Evolutionary conservation across 257 asterid species (phyloP), one percentile per base, ranked within the genome.

Genomic region (Rhazya stricta): DNA sequence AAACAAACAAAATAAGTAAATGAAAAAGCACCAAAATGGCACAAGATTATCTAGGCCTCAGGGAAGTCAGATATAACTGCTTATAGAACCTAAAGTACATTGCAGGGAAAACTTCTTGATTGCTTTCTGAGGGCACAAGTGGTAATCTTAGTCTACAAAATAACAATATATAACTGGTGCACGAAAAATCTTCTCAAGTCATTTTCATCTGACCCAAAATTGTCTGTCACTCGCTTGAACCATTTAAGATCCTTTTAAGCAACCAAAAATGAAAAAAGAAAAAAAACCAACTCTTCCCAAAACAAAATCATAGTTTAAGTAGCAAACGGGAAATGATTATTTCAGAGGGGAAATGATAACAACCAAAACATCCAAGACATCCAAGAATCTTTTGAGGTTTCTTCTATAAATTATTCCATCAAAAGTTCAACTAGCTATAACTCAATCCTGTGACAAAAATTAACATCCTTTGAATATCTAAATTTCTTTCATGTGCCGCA

Each of bases 331-430:
- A 15, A 19, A 32, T 5, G 41, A 60, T 32, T 0, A 27, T 62
- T 30, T 62, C 12, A 32, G 15, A 15, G 23, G 41, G 19, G 18
- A 62, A 60, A 39, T 2, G 6, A 62, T 62, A 15, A 25, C 68
- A 62, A 62, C 34, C 68, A 62, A 62, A 61, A 62, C 9, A 62
- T 32, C 25, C 43, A 62, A 62, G 68, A 62, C 9, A 62, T 32
- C 25, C 43, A 62, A 62, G 68, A 25, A 62, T 32, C 43, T 63
- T 34, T 15, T 34, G 13, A 18, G n/a, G 69, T 21, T 63, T 61
- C 67, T 32, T 30, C 3, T 10, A 37, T 18, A 9, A 6, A 63
- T 27, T 32, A 30, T 21, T 63, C 45, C 39, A 63, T 46, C 54
- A 48, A 48, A 36, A 63, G 13, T 63, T 34, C 11, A 34, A 63